Base-by-base conservation (phyloP, 495 filamentous ascomycete genomes). In the Aspergillus indologenus region DNA sequence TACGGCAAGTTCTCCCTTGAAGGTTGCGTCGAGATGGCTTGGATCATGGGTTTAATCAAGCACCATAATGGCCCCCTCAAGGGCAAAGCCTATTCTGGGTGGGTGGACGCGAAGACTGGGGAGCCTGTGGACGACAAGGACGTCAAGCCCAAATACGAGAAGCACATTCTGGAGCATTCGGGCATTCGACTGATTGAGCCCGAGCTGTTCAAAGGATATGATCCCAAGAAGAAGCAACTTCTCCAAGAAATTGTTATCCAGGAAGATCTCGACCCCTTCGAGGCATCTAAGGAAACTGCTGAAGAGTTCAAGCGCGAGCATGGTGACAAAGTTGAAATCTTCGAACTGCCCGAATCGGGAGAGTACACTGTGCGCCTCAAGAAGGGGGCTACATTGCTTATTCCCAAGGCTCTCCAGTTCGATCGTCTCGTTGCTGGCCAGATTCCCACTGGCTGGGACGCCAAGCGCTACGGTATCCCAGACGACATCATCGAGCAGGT, bases 21-120 rank as follows among this genome's bases (percentile, higher is more conserved):
- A 74, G 94, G 94, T 18, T 98, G 94, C 68, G 88, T 99, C 58
- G 94, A 99, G 75, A 98, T 99, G 94, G 91, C 94, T 29, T 99
- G 94, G 94, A 90, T 99, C 69, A 99, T 98, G 94, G 95, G 95
- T 57, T 87, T 98, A 57, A 98, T 99, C 75, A 96, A 90, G 78
- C 95, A 99, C 71, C 90, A 96, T 78, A 97, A 98, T 62, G 95
- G 94, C n/a, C 90, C 91, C 8, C 86, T 99, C 70, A 98, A 98
- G 77, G 94, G 95, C 69, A 88, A 96, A 78, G 85, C 87, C 45
- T 98, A 99, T 75, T 90, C 94, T 50, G 94, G 94, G 56, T 99
- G 94, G 94, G 92, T 98, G 55, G 94, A 99, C 67, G 83, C 83
- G 59, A 97, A 97, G 84, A 86, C 90, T 45, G 87, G 90, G 17